phyloP scores from a whole-genome alignment of 192 early-diverging fungal species.

The Linnemannia zychae region DNA sequence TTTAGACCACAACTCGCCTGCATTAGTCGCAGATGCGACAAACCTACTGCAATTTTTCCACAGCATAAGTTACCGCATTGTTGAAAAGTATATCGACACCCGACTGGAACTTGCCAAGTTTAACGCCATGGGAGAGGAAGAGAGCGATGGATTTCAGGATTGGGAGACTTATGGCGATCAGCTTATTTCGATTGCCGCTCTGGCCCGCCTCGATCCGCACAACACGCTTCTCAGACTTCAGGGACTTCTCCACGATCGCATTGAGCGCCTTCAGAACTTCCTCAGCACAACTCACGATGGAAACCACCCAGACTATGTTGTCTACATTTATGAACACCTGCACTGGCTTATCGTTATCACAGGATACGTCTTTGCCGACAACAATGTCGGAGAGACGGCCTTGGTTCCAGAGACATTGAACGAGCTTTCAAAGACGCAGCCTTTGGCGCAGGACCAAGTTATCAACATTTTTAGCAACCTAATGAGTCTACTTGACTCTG shows the following conservation, averaged over 20 bases:
- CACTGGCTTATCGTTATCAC: slow-evolving; percentile 83
- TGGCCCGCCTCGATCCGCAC: slow-evolving; percentile 72
- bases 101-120: slow-evolving; percentile 70
- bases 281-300: slow-evolving; percentile 59
- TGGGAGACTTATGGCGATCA: slow-evolving; percentile 83
- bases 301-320: slow-evolving; percentile 40
- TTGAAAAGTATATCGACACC: slow-evolving; percentile 73
- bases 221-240: slow-evolving; percentile 66
- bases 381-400: slow-evolving; percentile 77
- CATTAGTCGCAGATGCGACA: slow-evolving; percentile 44
- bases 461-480: slow-evolving; percentile 63
- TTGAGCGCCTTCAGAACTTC: slow-evolving; percentile 60
- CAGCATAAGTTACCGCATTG: slow-evolving; percentile 67
- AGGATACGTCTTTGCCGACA: slow-evolving; percentile 76
- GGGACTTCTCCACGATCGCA: slow-evolving; percentile 64
- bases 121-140: slow-evolving; percentile 62
- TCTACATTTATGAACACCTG: slow-evolving; percentile 70
- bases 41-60: slow-evolving; percentile 62
- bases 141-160: slow-evolving; percentile 71
- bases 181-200: slow-evolving; percentile 70
- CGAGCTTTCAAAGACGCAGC: slow-evolving; percentile 65
- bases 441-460: slow-evolving; percentile 61
- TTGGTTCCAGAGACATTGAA: slow-evolving; percentile 74
- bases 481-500: slow-evolving; percentile 64
- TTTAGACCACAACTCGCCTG: slow-evolving; percentile 39